Conservation (phyloP, 164 flowering plant species). For the Buxus sempervirens region DNA sequence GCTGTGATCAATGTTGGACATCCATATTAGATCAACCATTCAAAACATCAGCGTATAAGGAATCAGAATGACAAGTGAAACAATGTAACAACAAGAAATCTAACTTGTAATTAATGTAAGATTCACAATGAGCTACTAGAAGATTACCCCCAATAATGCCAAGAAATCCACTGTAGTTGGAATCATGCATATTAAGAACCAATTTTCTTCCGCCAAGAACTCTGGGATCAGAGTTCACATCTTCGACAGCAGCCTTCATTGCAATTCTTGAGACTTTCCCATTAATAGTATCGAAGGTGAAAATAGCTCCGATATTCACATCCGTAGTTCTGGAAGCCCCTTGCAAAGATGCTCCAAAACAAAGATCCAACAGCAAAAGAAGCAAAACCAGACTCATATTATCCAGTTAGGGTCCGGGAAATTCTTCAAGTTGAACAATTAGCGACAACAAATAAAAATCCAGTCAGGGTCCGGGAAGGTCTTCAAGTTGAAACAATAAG, state of each 20-base stretch:
- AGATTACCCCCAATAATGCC: background rate
- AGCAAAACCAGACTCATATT: background rate
- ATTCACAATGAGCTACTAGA: background rate
- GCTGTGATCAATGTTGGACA: slow-evolving; percentile 14
- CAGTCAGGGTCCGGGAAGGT: too few species aligned
- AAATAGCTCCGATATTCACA: slow-evolving; percentile 11
- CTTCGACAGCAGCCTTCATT: slow-evolving; percentile 3
- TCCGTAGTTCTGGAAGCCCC: background rate
- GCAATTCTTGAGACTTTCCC: slow-evolving; percentile 7
- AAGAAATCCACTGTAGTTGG: slow-evolving; percentile 7
- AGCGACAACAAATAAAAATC: too few species aligned
- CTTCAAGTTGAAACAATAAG: too few species aligned
- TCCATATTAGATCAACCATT: background rate
- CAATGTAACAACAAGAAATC: background rate
- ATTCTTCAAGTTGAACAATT: too few species aligned
- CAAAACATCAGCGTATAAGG: background rate
- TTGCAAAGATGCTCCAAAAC: background rate
- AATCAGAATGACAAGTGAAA: background rate
- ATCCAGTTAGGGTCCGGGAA: too few species aligned
- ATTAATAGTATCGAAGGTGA: background rate
- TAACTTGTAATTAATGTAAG: background rate
- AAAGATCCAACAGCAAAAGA: background rate
- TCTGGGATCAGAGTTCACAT: slow-evolving; percentile 10
- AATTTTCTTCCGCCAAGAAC: background rate
- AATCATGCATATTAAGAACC: background rate